Base-by-base conservation (phyloP, 352 stramenopile species). In the Globisporangium cylindrosporum region DNA sequence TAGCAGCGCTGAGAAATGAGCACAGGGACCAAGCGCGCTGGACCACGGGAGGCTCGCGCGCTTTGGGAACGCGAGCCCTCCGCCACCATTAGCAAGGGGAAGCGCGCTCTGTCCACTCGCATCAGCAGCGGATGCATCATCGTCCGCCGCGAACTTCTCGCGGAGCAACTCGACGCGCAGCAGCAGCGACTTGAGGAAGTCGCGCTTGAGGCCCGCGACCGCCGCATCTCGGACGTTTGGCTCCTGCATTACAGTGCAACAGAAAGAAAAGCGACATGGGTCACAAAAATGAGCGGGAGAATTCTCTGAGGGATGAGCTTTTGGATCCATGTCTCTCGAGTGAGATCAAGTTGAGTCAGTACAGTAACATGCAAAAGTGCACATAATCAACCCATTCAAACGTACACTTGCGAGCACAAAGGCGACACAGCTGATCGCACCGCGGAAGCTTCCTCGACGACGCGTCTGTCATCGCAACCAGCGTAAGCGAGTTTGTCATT, bases 101-200 rank as follows among this genome's bases (percentile, higher is more conserved):
- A 51, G 76, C 46, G 49, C 43, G 14, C 68, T 75, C 60, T 59
- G 67, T 58, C 36, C 68, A 72, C 2, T 63, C 22, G 65, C 73
- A 32, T 6, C 27, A 12, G 7, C 3, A 7, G 38, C 1, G 24
- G n/a, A n/a, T 4, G 59, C 22, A 20, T 46, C 59, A 9, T 36
- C 59, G 41, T 65, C 43, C 9, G 22, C 20, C 18, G 32, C 32
- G n/a, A 10, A 53, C 10, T 24, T 55, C 18, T 64, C 56, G n/a
- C 56, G 56, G 61, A 86, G 75, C 49, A 91, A 67, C 24, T 85
- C 76, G 14, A 87, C 58, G 62, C 85, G 82, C 3, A 90, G 60
- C 62, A 82, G 53, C 62, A 91, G 65, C 18, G 85, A 89, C 62
- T 88, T 90, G 22, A 86, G 59, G 66, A 91, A 88, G 62, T 93